Evolutionary conservation across 1,139 yeast species (phyloP).

Genomic region (Pneumocystis wakefieldiae): DNA sequence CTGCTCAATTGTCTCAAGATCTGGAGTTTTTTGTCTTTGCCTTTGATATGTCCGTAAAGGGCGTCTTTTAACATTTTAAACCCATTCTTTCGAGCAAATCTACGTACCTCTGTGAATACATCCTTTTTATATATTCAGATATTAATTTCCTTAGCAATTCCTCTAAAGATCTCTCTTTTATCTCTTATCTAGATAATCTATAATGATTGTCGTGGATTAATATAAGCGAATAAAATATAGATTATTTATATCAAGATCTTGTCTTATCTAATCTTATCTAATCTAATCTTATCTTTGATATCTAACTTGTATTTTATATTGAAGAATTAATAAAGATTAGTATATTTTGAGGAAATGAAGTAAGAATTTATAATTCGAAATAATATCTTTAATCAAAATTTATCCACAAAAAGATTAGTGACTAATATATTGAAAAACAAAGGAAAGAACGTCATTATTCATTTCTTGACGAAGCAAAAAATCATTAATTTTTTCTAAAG

Average conservation of each 20-base stretch:
- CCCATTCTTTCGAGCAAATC: not conserved
- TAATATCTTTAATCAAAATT: not conserved
- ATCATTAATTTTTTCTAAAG: conserved; percentile 56
- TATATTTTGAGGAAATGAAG: no score
- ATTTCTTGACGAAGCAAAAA: conserved; percentile 59
- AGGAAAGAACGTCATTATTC: conserved; percentile 54
- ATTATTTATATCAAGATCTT: no score
- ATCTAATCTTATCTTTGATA: no score
- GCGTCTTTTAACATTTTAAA: not conserved
- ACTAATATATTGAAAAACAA: conserved; percentile 85
- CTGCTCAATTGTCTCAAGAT: not conserved
- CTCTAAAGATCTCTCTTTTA: not conserved
- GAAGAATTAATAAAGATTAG: not conserved
- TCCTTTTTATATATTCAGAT: not conserved
- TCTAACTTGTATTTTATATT: no score
- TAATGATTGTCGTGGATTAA: not conserved
- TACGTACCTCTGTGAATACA: not conserved
- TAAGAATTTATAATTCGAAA: not conserved
- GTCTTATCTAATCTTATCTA: no score
- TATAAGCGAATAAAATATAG: no score
- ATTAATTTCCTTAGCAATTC: not conserved
- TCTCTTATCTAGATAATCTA: not conserved
- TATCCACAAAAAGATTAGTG: conserved; percentile 29
- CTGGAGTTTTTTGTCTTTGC: not conserved
- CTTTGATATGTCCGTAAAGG: not conserved